phyloP scores from a whole-genome alignment of 2,329 filamentous ascomycete genomes.

The Dissoconium aciculare region DNA sequence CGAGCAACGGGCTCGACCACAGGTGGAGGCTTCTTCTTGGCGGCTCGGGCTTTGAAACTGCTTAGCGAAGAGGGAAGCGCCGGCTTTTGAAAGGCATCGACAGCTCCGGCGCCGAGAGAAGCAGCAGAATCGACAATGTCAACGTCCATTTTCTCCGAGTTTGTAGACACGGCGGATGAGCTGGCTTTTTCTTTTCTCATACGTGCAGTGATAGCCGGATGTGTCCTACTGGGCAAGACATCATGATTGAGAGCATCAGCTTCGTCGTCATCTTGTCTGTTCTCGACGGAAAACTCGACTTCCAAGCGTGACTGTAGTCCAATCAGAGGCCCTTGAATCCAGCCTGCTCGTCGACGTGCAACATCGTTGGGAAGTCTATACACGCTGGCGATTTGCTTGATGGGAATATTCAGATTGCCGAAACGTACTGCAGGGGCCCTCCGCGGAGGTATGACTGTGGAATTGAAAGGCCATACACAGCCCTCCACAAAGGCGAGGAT shows the following conservation, averaged over 20 bases:
- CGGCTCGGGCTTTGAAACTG: no score
- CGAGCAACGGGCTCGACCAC: not conserved
- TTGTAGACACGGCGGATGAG: no score
- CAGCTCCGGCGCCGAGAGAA: no score
- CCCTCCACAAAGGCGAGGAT: slow-evolving; percentile 43
- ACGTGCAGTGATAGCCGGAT: no score
- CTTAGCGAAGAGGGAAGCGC: no score
- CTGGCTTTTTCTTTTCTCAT: no score
- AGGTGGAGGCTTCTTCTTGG: not conserved
- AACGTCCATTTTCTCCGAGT: not conserved
- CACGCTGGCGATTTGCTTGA: slow-evolving; percentile 41
- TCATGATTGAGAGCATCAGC: not conserved
- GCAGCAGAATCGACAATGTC: slow-evolving; percentile 2
- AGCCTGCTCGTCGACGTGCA: slow-evolving; percentile 37
- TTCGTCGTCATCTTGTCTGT: slow-evolving; percentile 13
- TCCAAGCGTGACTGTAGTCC: slow-evolving; percentile 41
- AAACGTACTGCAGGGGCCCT: slow-evolving; percentile 30
- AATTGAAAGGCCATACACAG: slow-evolving; percentile 42
- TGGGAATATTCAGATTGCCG: slow-evolving; percentile 37
- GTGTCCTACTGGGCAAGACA: no score
- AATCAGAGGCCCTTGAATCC: slow-evolving; percentile 44
- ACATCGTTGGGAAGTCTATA: slow-evolving; percentile 40
- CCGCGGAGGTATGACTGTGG: slow-evolving; percentile 35
- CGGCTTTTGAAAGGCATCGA: no score
- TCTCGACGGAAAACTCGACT: slow-evolving; percentile 34